Conservation (phyloP, 768 basidiomycete genomes). For the Butyriboletus loyo region DNA sequence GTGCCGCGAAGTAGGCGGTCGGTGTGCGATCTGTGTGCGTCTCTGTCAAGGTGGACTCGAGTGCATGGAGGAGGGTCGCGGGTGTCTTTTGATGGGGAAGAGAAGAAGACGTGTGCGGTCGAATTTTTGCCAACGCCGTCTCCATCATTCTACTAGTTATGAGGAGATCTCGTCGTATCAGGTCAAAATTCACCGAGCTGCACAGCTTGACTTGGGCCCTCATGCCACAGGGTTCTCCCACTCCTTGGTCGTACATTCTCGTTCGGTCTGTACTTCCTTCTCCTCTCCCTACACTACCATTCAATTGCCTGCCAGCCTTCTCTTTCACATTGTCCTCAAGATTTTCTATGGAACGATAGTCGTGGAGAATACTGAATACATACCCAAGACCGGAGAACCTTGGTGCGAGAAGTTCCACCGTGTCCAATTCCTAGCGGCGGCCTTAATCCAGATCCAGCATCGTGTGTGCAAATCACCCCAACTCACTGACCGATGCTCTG, state of each 20-base stretch:
- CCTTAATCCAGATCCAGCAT: conserved; percentile 47
- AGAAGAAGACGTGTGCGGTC: conserved; percentile 77
- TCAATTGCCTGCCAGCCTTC: conserved; percentile 39
- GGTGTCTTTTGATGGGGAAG: conserved; percentile 88
- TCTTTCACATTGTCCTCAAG: conserved; percentile 82
- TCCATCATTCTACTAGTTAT: conserved; percentile 59
- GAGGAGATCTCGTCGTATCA: not conserved
- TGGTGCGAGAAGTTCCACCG: conserved; percentile 45
- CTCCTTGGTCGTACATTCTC: conserved; percentile 64
- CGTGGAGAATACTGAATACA: conserved; percentile 68
- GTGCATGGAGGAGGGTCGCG: conserved; percentile 76
- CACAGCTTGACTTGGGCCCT: not conserved
- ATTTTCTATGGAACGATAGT: conserved; percentile 91
- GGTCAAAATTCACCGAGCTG: not conserved
- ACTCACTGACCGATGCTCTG: conserved; percentile 85
- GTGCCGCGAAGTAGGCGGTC: conserved; percentile 93
- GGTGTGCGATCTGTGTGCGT: conserved; percentile 65
- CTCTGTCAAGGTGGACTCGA: conserved; percentile 78
- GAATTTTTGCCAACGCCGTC: conserved; percentile 74
- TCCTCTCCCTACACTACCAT: not conserved
- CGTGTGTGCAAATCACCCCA: conserved; percentile 83
- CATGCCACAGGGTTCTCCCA: conserved; percentile 41
- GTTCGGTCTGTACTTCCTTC: conserved; percentile 48
- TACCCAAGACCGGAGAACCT: conserved; percentile 71
- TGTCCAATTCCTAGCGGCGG: not conserved